Conservation (phyloP, 148 eudicot genomes). For the Salicornia ramosissima region DNA sequence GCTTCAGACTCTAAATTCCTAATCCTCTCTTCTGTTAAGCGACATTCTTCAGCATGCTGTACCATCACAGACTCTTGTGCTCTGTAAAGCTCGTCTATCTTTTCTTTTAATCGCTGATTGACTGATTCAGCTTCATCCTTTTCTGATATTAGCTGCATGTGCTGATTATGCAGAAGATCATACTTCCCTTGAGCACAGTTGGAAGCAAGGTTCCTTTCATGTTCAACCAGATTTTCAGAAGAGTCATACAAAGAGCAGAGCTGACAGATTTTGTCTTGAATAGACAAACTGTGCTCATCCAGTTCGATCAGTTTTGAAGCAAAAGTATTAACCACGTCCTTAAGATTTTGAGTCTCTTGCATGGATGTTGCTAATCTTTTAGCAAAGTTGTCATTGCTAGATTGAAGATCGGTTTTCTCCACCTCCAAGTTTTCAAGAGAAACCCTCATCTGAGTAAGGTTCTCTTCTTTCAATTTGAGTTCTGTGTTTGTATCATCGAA, state of each 20-base stretch:
- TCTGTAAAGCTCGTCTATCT: constrained; percentile 59
- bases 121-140: constrained; percentile 48
- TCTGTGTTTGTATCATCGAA: constrained; percentile 47
- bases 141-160: constrained; percentile 44
- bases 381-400: constrained; percentile 42
- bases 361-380: constrained; percentile 47
- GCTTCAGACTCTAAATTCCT: constrained; percentile 58
- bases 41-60: constrained; percentile 90
- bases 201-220: constrained; percentile 48
- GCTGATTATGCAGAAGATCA: constrained; percentile 50
- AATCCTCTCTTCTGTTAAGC: constrained; percentile 68
- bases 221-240: constrained; percentile 40
- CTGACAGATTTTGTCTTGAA: constrained; percentile 52
- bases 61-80: constrained; percentile 67
- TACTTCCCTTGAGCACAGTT: constrained; percentile 46
- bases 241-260: constrained; percentile 45
- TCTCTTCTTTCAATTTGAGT: constrained; percentile 55
- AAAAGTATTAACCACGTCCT: constrained; percentile 45
- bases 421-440: constrained; percentile 49
- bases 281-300: constrained; percentile 57
- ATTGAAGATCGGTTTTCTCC: constrained; percentile 53
- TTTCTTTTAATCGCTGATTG: constrained; percentile 52
- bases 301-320: constrained; percentile 47
- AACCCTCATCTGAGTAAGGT: constrained; percentile 40
- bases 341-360: constrained; percentile 60